Evolutionary conservation across 2,329 filamentous ascomycete genomes (phyloP).

Genomic region (Alternaria solani): DNA sequence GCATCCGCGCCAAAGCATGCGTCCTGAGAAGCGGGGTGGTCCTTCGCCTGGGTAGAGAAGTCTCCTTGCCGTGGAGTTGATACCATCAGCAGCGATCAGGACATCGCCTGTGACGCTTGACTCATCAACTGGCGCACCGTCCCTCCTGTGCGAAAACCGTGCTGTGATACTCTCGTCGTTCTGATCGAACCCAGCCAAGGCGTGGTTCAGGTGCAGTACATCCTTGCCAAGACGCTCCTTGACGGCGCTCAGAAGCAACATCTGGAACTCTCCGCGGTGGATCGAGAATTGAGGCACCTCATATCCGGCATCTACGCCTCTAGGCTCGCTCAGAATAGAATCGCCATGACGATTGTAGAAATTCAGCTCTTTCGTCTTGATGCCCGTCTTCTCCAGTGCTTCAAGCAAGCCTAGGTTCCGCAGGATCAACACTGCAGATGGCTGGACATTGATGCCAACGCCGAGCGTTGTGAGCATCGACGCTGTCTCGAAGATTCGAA

Average conservation of each 20-base stretch:
- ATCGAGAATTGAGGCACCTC: constrained; percentile 56
- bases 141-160: constrained; percentile 44
- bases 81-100: constrained; percentile 56
- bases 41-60: constrained; percentile 56
- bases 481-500: constrained; percentile 55
- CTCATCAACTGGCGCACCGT: constrained; percentile 36
- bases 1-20: constrained; percentile 59
- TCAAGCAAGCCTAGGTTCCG: constrained; percentile 55
- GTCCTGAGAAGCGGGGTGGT: constrained; percentile 55
- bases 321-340: constrained; percentile 54
- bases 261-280: constrained; percentile 57
- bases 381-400: constrained; percentile 51
- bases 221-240: constrained; percentile 53
- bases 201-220: constrained; percentile 52
- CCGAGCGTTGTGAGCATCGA: constrained; percentile 54
- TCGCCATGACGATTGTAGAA: constrained; percentile 58
- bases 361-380: constrained; percentile 55
- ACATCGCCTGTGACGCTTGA: constrained; percentile 46
- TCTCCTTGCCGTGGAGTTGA: constrained; percentile 55
- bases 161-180: constrained; percentile 50
- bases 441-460: constrained; percentile 59
- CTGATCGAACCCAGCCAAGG: constrained; percentile 50
- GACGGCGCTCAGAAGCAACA: constrained; percentile 54
- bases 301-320: constrained; percentile 55
- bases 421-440: constrained; percentile 56